Evolutionary conservation across 371 early-diverging fungal genomes (phyloP), one percentile per base, ranked within the genome.

Genomic region (Smittium mucronatum): DNA sequence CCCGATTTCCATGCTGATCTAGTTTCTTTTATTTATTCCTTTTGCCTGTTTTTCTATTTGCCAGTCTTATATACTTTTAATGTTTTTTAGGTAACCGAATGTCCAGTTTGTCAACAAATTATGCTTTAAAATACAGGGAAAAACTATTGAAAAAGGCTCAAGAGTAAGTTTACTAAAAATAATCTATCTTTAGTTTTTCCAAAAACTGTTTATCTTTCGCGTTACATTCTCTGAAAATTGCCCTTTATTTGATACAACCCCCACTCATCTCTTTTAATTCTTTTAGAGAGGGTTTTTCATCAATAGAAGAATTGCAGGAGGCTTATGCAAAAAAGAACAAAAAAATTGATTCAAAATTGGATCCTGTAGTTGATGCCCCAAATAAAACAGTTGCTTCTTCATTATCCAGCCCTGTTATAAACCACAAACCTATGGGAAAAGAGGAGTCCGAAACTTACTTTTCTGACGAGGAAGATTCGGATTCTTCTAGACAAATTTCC

Each of bases 41-140:
- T 2, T 26, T 15, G 25, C 11, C 5, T 34, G 30, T 64, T 63
- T 26, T 63, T 32, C 63, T 29, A 16, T 63, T 5, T 63, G 63
- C 26, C n/a, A 63, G 63, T 11, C 32, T 11, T 26, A 63, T 63
- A 16, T 63, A 11, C 26, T 29, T 32, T 63, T 8, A 26, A 63
- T 16, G 8, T 29, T 35, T 36, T 47, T 25, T 57, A 68, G 58
- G 60, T 17, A 79, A 73, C 70, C 76, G 58, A 26, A 72, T 79
- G 79, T 81, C 80, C 15, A 66, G 80, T 25, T 69, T 75, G 30
- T 75, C 80, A 60, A 70, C 81, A 58, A 80, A 87, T 74, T 84
- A 86, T 70, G 85, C 86, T 47, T 76, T 85, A 29, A 91, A 89
- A 77, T 90, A 90, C 80, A 85, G 83, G 16, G 84, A 84, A 25